Percentiles rank a stretch among this genome's conserved stretches.
These are phyloP conservation scores for Pterocarpus macrocarpus DNA, from an alignment of 306 rosid species.

Conservation along the genomic window DNA sequence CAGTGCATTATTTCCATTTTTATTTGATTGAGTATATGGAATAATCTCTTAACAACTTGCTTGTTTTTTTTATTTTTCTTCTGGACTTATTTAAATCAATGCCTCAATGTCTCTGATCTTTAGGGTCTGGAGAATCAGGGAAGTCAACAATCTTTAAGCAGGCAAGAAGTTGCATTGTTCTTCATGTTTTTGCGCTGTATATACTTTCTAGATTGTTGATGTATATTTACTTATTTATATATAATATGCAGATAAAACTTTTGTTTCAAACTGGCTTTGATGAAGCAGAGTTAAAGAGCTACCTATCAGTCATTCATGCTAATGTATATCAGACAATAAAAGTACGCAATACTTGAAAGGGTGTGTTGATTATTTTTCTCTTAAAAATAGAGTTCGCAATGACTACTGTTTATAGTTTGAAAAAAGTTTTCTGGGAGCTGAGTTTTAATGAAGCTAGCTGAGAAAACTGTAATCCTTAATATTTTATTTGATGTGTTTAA, in stretches of 20 bases:
- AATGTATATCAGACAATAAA: slow-evolving; percentile 99
- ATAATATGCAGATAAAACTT: slow-evolving; percentile 81
- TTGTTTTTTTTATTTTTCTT: not conserved
- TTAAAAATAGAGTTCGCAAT: slow-evolving; percentile 61
- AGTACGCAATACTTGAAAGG: slow-evolving; percentile 99
- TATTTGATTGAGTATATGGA: slow-evolving; percentile 8
- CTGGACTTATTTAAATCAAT: slow-evolving; percentile 32
- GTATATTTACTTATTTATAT: slow-evolving; percentile 44
- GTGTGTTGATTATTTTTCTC: slow-evolving; percentile 98
- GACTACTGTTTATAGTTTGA: slow-evolving; percentile 53
- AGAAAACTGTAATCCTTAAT: slow-evolving; percentile 58
- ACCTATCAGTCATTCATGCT: slow-evolving; percentile 94
- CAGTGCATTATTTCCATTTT: not conserved
- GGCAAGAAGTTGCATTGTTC: slow-evolving; percentile 57
- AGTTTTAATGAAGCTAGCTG: slow-evolving; percentile 42
- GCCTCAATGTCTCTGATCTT: slow-evolving; percentile 28
- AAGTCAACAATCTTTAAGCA: slow-evolving; percentile 98
- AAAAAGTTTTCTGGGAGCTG: slow-evolving; percentile 44
- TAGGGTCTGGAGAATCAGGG: slow-evolving; percentile 91
- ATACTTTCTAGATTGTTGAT: slow-evolving; percentile 36
- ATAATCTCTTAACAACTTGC: not conserved
- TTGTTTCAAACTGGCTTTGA: slow-evolving; percentile 98
- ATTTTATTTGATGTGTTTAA: slow-evolving; percentile 42
- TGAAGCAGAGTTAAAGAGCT: slow-evolving; percentile 93
- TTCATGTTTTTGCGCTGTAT: not conserved